phyloP scores from a whole-genome alignment of 768 basidiomycete species.

The Sarcodon sp. region DNA sequence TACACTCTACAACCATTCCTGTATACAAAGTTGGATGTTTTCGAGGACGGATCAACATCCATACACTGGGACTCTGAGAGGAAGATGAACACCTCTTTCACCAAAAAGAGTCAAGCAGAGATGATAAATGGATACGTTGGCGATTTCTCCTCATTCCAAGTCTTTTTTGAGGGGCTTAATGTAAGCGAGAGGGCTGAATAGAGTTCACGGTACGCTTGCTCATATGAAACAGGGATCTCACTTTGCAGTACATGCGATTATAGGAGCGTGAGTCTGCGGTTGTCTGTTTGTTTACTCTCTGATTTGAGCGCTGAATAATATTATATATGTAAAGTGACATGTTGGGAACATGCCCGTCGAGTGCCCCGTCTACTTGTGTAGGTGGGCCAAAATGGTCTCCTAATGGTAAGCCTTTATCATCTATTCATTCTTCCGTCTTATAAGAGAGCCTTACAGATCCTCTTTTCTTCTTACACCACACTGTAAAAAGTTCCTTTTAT shows the following conservation, averaged over 20 bases:
- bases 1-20: constrained; percentile 17
- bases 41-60: background rate
- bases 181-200: constrained; percentile 3
- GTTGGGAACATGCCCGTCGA: constrained; percentile 15
- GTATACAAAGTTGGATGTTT: constrained; percentile 1
- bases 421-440: background rate
- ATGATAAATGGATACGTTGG: background rate
- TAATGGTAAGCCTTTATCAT: background rate
- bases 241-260: constrained; percentile 16
- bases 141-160: background rate
- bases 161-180: constrained; percentile 15
- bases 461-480: constrained; percentile 22
- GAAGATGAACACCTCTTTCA: constrained; percentile 11
- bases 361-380: background rate
- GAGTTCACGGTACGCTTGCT: background rate
- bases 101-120: background rate
- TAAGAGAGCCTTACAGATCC: constrained; percentile 12
- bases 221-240: constrained; percentile 17
- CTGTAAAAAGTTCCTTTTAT: constrained; percentile 8
- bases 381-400: background rate
- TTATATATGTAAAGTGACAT: constrained; percentile 9
- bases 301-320: background rate
- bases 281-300: too few species aligned
- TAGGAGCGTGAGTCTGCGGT: constrained; percentile 14
- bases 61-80: constrained; percentile 7